These are phyloP conservation scores for Elsinoe arachidis DNA, from an alignment of 2,329 filamentous ascomycete genomes.

Conservation along the genomic window DNA sequence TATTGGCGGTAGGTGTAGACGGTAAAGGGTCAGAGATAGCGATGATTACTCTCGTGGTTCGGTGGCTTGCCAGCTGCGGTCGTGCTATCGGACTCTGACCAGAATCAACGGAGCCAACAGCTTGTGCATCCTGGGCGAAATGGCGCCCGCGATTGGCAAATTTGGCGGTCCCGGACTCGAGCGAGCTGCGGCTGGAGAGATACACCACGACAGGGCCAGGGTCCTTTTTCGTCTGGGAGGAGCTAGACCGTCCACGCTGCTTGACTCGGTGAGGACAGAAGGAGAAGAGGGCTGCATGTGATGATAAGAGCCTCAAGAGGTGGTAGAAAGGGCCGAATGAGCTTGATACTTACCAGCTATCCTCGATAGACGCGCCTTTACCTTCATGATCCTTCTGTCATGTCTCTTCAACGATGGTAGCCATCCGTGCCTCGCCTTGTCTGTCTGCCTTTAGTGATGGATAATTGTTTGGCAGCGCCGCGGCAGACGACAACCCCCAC, in stretches of 20 bases:
- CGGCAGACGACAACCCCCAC: slow-evolving; percentile 1
- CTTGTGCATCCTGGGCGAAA: neutral
- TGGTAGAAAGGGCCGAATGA: neutral
- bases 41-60: neutral
- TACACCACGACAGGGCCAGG: neutral
- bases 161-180: slow-evolving; percentile 6
- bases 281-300: neutral
- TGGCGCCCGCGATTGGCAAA: slow-evolving; percentile 6
- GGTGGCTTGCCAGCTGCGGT: neutral
- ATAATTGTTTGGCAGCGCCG: neutral
- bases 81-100: slow-evolving; percentile 2
- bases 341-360: neutral
- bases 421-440: neutral
- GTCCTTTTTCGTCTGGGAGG: neutral
- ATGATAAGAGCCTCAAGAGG: slow-evolving; percentile 2
- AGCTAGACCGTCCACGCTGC: slow-evolving; percentile 8
- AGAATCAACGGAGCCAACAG: slow-evolving; percentile 3
- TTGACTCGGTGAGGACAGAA: slow-evolving; percentile 8
- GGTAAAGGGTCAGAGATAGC: neutral
- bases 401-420: too few relatives aligned
- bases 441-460: neutral
- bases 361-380: neutral
- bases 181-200: slow-evolving; percentile 4
- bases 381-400: too few relatives aligned
- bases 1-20: neutral